Base-by-base conservation (phyloP, 169 alveolate genomes). In the Eimeria praecox region DNA sequence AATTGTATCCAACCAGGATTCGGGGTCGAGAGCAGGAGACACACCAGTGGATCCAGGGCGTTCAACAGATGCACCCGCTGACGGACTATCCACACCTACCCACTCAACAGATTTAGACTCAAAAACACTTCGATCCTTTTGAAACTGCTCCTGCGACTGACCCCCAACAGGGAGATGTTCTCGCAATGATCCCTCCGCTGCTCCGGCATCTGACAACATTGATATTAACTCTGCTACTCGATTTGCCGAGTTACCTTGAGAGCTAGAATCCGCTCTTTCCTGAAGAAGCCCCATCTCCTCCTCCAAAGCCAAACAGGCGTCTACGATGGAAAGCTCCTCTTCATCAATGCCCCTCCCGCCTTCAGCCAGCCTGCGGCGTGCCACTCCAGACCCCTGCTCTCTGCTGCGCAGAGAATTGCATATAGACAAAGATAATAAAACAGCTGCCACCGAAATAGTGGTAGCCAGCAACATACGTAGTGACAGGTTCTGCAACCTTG, bases 291-390 rank as follows among this genome's bases (percentile, higher is more conserved):
- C 78, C 78, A 66, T n/a, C 20, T 66, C 78, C 30, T 14, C 22
- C 46, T 66, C 78, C 46, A 66, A 66, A 3, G n/a, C 78, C 44
- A 66, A 66, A 33, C 78, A 66, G 3, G 22, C 46, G n/a, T 66
- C 78, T 33, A 71, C 18, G 49, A 71, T 35, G 30, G 52, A 33
- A 14, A 1, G 82, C 30, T 33, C 82, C 2, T 71, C 52, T 14
- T 71, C 82, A 71, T 71, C 82, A 49, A 71, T 71, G 3, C 82
- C 49, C 16, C 20, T 14, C 82, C 82, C 82, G 30, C 52, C 82
- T 14, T 38, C 52, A 16, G 82, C 24, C 49, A 71, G 82, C 30
- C 52, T 14, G 30, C 82, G 82, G 30, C 4, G 49, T 38, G 52
- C 18, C 82, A 38, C n/a, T 33, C 82, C 82, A 3, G 30, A 33